Percentiles rank a stretch among this genome's conserved stretches.
phyloP scores from a whole-genome alignment of 2,329 filamentous ascomycete genomes.

The Furcasterigmium sp. region DNA sequence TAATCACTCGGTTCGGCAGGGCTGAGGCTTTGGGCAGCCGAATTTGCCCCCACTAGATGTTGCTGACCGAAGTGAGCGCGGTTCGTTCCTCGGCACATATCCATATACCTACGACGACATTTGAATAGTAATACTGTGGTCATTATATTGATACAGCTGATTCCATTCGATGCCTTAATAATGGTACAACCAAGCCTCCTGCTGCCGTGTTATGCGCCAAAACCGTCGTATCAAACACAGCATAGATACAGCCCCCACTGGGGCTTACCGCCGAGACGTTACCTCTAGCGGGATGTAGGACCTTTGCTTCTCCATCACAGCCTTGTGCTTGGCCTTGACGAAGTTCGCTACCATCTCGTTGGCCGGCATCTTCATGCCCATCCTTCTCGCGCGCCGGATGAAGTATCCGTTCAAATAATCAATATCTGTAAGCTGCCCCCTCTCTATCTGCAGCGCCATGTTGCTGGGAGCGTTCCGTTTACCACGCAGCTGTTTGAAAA shows the following conservation, averaged over 20 bases:
- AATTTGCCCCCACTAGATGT: too few species aligned
- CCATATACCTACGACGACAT: too few species aligned
- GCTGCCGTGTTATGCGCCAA: too few species aligned
- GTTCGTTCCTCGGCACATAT: too few species aligned
- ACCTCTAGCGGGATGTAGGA: constrained; percentile 28
- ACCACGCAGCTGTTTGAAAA: constrained; percentile 52
- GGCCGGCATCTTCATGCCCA: constrained; percentile 66
- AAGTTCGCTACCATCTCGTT: constrained; percentile 70
- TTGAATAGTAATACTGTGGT: too few species aligned
- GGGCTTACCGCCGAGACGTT: constrained; percentile 19
- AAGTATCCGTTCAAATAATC: constrained; percentile 89
- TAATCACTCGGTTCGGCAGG: too few species aligned
- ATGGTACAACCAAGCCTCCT: too few species aligned
- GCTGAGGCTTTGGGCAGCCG: too few species aligned
- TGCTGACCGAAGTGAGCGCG: too few species aligned
- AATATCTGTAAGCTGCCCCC: constrained; percentile 65
- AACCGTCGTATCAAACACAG: too few species aligned
- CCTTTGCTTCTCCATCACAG: constrained; percentile 23
- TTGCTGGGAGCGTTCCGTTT: constrained; percentile 50
- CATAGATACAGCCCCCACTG: neutral
- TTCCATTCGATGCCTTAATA: too few species aligned
- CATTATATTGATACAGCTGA: too few species aligned
- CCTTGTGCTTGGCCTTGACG: constrained; percentile 62
- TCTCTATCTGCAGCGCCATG: constrained; percentile 63
- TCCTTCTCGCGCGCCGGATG: constrained; percentile 62